Evolutionary conservation across 192 early-diverging fungal species (phyloP), one percentile per base, ranked within the genome.

Genomic region (Umbelopsis ramanniana): DNA sequence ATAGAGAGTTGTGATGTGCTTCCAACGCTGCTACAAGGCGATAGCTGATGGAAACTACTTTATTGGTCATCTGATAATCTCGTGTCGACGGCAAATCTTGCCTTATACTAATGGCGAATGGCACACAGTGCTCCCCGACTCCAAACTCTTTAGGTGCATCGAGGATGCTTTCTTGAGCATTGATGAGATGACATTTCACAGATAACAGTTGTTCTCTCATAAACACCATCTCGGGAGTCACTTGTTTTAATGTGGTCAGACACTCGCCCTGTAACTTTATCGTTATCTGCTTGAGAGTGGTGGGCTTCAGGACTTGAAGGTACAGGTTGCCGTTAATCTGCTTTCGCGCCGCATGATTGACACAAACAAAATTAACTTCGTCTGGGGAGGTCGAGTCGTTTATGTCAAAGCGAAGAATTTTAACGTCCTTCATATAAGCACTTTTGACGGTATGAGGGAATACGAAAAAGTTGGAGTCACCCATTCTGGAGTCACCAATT

Each of bases 231-330:
- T 12, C 19, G 2, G 57, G 14, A 6, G 29, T 17, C 0, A 26
- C 7, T 17, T 37, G 17, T 7, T 29, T 35, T 6, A 63, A 19
- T 14, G 6, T 10, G 6, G 26, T 37, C 57, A 63, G 26, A 17
- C 57, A 63, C n/a, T 63, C 57, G 29, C 57, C 57, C 14, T 63
- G 57, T 15, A 63, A 6, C 12, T 63, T 63, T 26, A 63, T 37
- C 10, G 26, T 15, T 2, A 63, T 63, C 15, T 12, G 26, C 19
- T 22, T 26, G 57, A 63, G 57, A n/a, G 17, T 63, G 15, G 33
- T 63, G 17, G 57, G 57, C 17, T 63, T 63, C 14, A 35, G 26
- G 29, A 63, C 29, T 17, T 37, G 26, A 15, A 63, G 35, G 33
- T 63, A 26, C 19, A 63, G 15, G 11, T 63, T 63, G 57, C 29